These are phyloP conservation scores for Trichoderma polysporum DNA, from an alignment of 2,329 filamentous ascomycete genomes.

Conservation along the genomic window DNA sequence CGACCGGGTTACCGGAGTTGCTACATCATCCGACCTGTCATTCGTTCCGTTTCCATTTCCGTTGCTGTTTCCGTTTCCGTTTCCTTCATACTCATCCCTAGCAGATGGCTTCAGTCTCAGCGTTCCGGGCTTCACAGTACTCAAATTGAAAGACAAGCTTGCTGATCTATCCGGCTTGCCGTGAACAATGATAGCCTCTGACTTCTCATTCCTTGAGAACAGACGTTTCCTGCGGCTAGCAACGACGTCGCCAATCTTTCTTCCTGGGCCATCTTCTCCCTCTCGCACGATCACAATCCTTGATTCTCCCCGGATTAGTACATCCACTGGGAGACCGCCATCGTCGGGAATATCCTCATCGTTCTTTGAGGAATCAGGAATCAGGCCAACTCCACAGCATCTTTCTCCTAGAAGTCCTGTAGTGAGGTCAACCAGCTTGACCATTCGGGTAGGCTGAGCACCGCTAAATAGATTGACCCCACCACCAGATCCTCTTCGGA, in stretches of 20 bases:
- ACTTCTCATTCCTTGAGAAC: conserved; percentile 41
- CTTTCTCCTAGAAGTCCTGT: conserved; percentile 58
- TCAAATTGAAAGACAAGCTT: conserved; percentile 52
- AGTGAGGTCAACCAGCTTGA: conserved; percentile 53
- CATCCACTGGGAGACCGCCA: conserved; percentile 51
- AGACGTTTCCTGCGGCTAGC: conserved; percentile 36
- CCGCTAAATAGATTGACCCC: conserved; percentile 57
- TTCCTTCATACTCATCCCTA: conserved; percentile 25
- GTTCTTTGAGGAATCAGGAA: conserved; percentile 38
- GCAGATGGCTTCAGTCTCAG: conserved; percentile 34
- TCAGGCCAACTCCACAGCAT: conserved; percentile 51
- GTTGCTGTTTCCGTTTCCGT: conserved; percentile 15
- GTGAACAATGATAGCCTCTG: conserved; percentile 57
- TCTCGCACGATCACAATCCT: conserved; percentile 56
- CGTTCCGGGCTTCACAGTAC: conserved; percentile 43
- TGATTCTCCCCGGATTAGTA: conserved; percentile 56
- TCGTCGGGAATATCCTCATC: conserved; percentile 29
- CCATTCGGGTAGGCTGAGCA: conserved; percentile 54
- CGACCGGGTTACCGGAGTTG: conserved; percentile 33
- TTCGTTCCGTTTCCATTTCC: conserved; percentile 23
- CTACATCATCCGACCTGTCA: conserved; percentile 26
- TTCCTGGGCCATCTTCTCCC: conserved; percentile 48
- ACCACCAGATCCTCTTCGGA: conserved; percentile 50
- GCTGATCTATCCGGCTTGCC: conserved; percentile 41
- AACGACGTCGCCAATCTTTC: conserved; percentile 41